Evolutionary conservation across 345 rosid species (phyloP).

Genomic region (Lepidium sativum): DNA sequence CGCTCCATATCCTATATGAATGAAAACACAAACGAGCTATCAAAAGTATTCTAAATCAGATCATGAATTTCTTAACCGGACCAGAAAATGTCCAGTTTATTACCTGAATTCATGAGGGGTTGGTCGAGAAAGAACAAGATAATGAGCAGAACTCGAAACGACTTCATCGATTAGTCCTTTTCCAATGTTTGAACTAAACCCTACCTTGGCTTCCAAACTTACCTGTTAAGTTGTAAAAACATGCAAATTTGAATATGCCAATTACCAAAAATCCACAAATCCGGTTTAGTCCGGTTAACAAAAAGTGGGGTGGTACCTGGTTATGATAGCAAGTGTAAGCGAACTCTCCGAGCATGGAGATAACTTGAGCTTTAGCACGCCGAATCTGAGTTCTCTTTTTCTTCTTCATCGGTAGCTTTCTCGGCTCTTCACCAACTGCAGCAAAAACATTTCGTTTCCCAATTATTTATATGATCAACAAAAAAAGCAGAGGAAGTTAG

Average conservation of each 20-base stretch:
- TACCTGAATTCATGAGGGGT: conserved; percentile 28
- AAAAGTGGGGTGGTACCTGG: conserved; percentile 33
- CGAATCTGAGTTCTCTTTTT: conserved; percentile 45
- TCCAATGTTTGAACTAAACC: conserved; percentile 49
- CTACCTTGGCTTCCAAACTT: conserved; percentile 80
- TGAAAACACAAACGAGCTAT: neutral
- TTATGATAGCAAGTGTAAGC: conserved; percentile 48
- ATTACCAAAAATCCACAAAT: no score
- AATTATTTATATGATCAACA: neutral
- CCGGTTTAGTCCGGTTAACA: neutral
- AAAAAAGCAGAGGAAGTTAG: neutral
- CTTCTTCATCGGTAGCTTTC: conserved; percentile 32
- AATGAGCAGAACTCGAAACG: conserved; percentile 62
- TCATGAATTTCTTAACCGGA: neutral
- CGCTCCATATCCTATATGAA: conserved; percentile 35
- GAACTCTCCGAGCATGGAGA: conserved; percentile 77
- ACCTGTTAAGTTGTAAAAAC: conserved; percentile 40
- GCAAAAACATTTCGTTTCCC: neutral
- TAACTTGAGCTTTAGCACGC: conserved; percentile 68
- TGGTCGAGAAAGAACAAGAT: conserved; percentile 53
- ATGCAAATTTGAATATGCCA: neutral
- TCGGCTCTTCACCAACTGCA: conserved; percentile 45
- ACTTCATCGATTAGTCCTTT: conserved; percentile 67
- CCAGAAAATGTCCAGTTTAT: neutral
- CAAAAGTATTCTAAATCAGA: neutral